phyloP scores from a whole-genome alignment of 2,329 filamentous ascomycete species.

The Periconia digitata region DNA sequence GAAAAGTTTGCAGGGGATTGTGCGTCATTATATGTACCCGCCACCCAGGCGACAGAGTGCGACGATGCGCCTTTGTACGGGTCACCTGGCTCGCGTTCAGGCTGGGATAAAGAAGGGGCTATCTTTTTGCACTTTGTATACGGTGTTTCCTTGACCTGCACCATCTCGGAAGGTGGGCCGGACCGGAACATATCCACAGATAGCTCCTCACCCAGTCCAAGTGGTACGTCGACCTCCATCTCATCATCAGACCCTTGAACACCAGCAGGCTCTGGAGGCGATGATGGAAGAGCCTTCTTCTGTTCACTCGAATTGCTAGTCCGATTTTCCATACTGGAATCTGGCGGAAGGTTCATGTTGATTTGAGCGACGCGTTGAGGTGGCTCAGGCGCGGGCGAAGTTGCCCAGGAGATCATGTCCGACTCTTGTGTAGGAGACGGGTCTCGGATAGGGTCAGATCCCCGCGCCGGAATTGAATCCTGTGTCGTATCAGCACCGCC shows the following conservation, averaged over 20 bases:
- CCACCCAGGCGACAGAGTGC: conserved; percentile 25
- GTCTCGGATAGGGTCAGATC: too few species aligned
- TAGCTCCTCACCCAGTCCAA: conserved; percentile 27
- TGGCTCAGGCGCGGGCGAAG: conserved; percentile 14
- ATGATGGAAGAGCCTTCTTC: conserved; percentile 16
- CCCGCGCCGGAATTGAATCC: too few species aligned
- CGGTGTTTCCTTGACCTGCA: conserved; percentile 37
- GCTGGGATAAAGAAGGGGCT: neutral
- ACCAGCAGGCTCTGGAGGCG: conserved; percentile 12
- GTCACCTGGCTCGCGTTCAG: conserved; percentile 14
- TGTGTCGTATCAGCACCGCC: too few species aligned
- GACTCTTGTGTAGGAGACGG: conserved; percentile 1
- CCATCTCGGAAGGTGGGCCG: conserved; percentile 8
- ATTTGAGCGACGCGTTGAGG: conserved; percentile 1
- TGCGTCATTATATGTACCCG: conserved; percentile 27
- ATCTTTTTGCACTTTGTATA: conserved; percentile 20
- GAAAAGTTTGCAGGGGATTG: conserved; percentile 4
- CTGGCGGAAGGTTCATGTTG: conserved; percentile 22
- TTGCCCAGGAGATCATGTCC: conserved; percentile 21
- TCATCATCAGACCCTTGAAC: conserved; percentile 24
- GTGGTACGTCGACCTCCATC: conserved; percentile 36
- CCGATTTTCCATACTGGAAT: conserved; percentile 26
- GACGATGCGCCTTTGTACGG: conserved; percentile 23
- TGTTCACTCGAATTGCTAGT: conserved; percentile 15
- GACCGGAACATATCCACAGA: neutral